Evolutionary conservation across 2,329 filamentous ascomycete genomes (phyloP).

Genomic region (Niveomyces coronatus): DNA sequence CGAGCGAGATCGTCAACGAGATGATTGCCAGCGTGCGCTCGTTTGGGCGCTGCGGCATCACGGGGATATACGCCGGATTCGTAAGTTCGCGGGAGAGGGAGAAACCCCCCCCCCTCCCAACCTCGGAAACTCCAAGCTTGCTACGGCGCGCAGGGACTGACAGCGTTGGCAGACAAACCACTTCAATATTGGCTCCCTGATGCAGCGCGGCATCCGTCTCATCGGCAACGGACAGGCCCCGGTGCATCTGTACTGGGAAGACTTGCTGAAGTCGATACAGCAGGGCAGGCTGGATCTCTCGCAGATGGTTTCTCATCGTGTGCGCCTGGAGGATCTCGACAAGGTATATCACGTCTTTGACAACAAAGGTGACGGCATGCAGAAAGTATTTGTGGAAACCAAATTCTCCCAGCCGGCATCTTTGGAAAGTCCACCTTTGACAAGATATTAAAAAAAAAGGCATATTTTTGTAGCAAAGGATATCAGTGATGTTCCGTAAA

Average conservation of each 20-base stretch:
- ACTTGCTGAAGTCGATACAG: constrained; percentile 59
- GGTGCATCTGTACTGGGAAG: constrained; percentile 76
- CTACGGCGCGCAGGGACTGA: not conserved
- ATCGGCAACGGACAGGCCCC: constrained; percentile 59
- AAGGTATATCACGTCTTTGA: constrained; percentile 56
- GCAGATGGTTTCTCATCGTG: constrained; percentile 73
- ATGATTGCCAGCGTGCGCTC: constrained; percentile 66
- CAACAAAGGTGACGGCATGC: constrained; percentile 55
- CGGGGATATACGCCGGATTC: constrained; percentile 56
- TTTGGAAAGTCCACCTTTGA: constrained; percentile 33
- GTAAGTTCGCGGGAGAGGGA: too few species aligned
- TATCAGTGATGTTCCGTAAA: too few species aligned
- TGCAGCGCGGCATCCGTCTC: constrained; percentile 77
- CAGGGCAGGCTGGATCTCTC: constrained; percentile 59
- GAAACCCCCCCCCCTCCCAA: too few species aligned
- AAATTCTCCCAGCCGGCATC: constrained; percentile 41
- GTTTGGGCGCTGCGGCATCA: constrained; percentile 66
- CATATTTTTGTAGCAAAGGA: not conserved
- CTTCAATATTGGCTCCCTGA: constrained; percentile 73
- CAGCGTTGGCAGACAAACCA: constrained; percentile 54
- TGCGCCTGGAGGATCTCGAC: constrained; percentile 62
- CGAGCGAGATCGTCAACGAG: constrained; percentile 70
- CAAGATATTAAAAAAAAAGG: constrained; percentile 21
- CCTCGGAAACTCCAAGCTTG: too few species aligned
- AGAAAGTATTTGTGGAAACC: constrained; percentile 66